phyloP scores from a whole-genome alignment of 306 rosid species.

The Prunus campanulata region DNA sequence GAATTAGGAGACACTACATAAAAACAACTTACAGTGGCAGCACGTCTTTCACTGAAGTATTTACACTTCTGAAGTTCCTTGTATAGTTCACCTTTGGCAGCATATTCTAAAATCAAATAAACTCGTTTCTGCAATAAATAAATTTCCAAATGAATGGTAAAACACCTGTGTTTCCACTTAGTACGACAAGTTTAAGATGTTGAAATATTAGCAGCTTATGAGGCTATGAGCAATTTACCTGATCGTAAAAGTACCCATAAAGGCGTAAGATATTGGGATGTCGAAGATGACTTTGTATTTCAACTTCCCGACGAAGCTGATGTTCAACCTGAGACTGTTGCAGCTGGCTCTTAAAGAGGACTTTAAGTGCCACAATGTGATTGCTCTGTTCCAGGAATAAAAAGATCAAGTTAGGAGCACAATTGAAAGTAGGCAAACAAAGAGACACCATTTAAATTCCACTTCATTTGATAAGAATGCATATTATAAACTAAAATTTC shows the following conservation, averaged over 20 bases:
- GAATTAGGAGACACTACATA: not conserved
- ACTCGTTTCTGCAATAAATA: slow-evolving; percentile 76
- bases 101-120: slow-evolving; percentile 92
- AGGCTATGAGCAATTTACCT: slow-evolving; percentile 41
- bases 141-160: not conserved
- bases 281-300: slow-evolving; percentile 96
- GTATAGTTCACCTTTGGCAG: slow-evolving; percentile 97
- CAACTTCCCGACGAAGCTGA: slow-evolving; percentile 96
- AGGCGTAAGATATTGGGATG: slow-evolving; percentile 92
- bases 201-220: not conserved
- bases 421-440: slow-evolving; percentile 2
- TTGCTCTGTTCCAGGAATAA: slow-evolving; percentile 67
- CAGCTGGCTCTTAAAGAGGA: slow-evolving; percentile 91
- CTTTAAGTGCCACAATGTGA: slow-evolving; percentile 92
- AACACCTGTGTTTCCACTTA: slow-evolving; percentile 16
- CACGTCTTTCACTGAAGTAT: slow-evolving; percentile 97
- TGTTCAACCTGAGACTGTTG: slow-evolving; percentile 99
- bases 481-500: not conserved
- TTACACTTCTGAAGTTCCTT: slow-evolving; percentile 94
- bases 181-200: not conserved
- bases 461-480: not conserved
- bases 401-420: slow-evolving; percentile 7
- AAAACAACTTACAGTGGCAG: slow-evolving; percentile 81
- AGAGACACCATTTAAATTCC: not conserved
- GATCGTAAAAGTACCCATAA: slow-evolving; percentile 94